Conservation (phyloP, 768 basidiomycete species). For the Suillus weaverae region DNA sequence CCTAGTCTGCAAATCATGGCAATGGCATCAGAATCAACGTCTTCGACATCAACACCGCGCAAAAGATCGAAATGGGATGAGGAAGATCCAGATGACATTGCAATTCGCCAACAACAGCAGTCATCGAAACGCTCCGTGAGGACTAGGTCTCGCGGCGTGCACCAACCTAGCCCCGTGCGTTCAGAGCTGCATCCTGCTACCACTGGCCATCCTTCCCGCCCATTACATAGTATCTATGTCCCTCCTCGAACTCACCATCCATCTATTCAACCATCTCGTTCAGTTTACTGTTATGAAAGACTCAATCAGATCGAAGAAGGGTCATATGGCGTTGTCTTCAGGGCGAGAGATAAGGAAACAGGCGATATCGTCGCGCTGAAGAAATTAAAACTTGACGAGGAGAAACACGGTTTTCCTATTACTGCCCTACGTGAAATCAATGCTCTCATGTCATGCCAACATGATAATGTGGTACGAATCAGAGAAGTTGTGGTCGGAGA, state of each 20-base stretch:
- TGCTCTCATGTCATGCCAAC: constrained; percentile 91
- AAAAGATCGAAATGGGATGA: constrained; percentile 79
- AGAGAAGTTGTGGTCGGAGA: constrained; percentile 98
- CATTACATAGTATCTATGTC: constrained; percentile 64
- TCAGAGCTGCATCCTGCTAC: constrained; percentile 14
- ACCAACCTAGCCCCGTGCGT: constrained; percentile 16
- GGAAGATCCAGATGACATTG: constrained; percentile 46
- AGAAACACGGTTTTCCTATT: constrained; percentile 98
- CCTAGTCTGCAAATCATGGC: constrained; percentile 17
- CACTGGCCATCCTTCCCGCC: constrained; percentile 11
- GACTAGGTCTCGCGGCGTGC: constrained; percentile 18
- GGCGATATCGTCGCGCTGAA: constrained; percentile 97
- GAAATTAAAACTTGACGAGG: constrained; percentile 97
- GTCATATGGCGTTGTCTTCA: constrained; percentile 94
- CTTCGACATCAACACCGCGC: constrained; percentile 49
- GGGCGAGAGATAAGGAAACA: constrained; percentile 92
- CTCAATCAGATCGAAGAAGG: constrained; percentile 99
- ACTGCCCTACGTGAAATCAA: constrained; percentile 94
- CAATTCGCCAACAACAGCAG: constrained; percentile 33
- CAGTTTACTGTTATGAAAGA: constrained; percentile 91
- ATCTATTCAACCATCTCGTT: constrained; percentile 80
- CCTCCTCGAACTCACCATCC: constrained; percentile 80
- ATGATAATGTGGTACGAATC: constrained; percentile 96
- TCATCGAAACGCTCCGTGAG: constrained; percentile 59
- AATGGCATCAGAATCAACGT: constrained; percentile 26